Evolutionary conservation across 805 yeast species (phyloP), one percentile per base, ranked within the genome.

Genomic region (Barnettozyma californica): DNA sequence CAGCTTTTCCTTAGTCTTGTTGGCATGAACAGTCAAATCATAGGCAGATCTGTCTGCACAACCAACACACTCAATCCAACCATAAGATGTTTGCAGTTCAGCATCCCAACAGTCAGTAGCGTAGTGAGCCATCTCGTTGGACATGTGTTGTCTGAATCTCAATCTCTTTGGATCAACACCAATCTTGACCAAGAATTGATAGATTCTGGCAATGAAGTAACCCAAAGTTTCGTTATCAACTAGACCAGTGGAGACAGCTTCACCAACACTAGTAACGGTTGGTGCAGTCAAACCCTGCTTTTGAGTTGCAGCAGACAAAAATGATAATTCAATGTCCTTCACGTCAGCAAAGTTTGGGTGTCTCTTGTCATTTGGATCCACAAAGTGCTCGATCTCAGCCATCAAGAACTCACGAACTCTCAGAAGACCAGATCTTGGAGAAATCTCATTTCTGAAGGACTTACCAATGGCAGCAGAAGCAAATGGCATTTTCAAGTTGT

Each of bases 61-160:
- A 59, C 99, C 99, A 67, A 94, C 97, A 83, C 99, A 95, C 75
- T 94, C 99, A 61, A 94, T 87, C 99, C 99, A 94, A 61, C 99
- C 99, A 62, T 89, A 94, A 31, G 97, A 88, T 39, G 97, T 84
- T 60, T 87, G 83, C 62, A 94, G 77, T 75, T 94, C 99, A 56
- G 96, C 97, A 73, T 94, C 99, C 99, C 99, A 94, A 77, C 99
- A 94, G 74, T 94, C 99, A 58, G 95, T 83, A 52, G 99, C 99
- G 69, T 94, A 94, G 70, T 94, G 99, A 18, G 99, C 99, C 99
- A 94, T 94, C 75, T 94, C 99, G 68, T 94, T 94, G 60, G 84
- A 77, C 95, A 94, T 84, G 73, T 94, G 99, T 76, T 94, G 99
- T 77, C 99, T 87, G 81, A 94, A 94, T 69, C 99, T 83, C 67